Evolutionary conservation across 345 rosid species (phyloP), one percentile per base, ranked within the genome.

Genomic region (Bruguiera gymnorhiza): DNA sequence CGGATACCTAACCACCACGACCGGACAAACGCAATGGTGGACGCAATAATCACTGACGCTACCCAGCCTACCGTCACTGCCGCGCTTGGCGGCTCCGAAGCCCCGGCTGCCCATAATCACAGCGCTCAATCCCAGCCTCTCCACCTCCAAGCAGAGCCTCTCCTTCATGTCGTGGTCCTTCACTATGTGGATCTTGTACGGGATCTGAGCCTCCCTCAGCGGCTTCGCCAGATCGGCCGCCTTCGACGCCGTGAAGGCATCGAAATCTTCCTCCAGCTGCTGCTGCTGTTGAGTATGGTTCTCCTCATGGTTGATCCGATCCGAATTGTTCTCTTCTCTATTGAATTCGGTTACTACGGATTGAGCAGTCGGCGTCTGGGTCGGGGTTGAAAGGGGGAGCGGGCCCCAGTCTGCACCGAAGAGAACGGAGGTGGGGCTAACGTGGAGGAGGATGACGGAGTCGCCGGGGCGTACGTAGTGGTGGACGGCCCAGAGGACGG

Each of bases 361-460:
- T n/a, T 6, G 82, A 62, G 43, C 61, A 48, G 21, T 74, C 59
- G 68, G 82, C 64, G 66, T 62, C 51, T 46, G 69, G 23, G 75
- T 64, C 13, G 60, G 77, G 52, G 75, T 73, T 13, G 82, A 79
- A 77, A 76, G 84, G 65, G 96, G 88, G 27, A 88, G 88, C 1
- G 98, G 97, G 39, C 97, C 99, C 98, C 99, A 95, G 66, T 95
- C 99, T 60, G 99, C 99, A 65, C 99, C 99, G 75, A 83, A 92
- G 62, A 95, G 93, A 39, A 90, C 93, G 74, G 96, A 90, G 65
- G 99, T 95, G 7, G 99, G 96, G 51, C 96, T 86, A n/a, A 95
- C 99, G 75, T 95, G 99, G 83, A 95, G 88, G 64, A 95, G 87
- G 78, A 95, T 74, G 75, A 92, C 97, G 52, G 93, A 93, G 68